Evolutionary conservation across 805 yeast species (phyloP).

Genomic region (Grigorovia yakushimaensis): DNA sequence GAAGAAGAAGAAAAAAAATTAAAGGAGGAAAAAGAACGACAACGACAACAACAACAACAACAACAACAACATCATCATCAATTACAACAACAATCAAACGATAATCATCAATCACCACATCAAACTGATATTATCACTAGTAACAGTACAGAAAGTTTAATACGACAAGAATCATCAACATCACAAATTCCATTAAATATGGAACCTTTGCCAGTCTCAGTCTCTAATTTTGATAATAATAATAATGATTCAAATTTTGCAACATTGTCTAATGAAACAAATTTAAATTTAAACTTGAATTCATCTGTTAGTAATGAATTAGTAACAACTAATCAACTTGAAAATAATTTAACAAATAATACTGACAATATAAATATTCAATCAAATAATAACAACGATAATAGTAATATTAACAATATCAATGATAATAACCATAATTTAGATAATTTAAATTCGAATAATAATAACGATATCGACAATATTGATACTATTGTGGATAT

Average conservation of each 20-base stretch:
- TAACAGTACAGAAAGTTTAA: neutral
- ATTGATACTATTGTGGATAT: no score
- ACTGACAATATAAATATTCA: neutral
- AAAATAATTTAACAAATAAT: no score
- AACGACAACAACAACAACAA: conserved; percentile 1
- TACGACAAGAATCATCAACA: neutral
- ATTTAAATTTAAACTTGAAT: no score
- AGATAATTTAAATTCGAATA: neutral
- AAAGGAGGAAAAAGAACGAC: conserved; percentile 3
- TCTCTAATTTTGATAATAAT: neutral
- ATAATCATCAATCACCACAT: no score
- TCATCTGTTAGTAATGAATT: neutral
- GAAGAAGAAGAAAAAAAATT: conserved; percentile 10
- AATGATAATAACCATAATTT: no score
- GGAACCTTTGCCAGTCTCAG: neutral
- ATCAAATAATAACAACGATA: neutral
- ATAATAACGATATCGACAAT: no score
- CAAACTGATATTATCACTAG: neutral
- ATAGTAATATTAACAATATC: neutral
- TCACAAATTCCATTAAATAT: neutral
- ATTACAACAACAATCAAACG: neutral
- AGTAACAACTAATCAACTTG: neutral
- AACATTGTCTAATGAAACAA: neutral
- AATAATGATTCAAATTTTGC: neutral
- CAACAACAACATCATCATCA: conserved; percentile 3